Conservation (phyloP, 2,329 filamentous ascomycete genomes). For the Trichothecium roseum region DNA sequence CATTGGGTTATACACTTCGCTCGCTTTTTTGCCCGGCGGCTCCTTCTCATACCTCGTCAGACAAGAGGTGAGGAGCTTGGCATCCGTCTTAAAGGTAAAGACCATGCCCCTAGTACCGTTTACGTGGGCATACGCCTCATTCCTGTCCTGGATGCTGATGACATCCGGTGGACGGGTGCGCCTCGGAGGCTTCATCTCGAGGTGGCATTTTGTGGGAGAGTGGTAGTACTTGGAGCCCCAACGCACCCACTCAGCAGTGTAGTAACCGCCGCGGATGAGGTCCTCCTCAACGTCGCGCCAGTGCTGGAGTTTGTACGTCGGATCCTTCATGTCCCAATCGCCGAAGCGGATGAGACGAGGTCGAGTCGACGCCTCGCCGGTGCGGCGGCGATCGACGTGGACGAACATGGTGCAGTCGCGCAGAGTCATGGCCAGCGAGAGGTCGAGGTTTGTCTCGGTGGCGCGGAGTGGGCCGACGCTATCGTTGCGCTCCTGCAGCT, state of each 20-base stretch:
- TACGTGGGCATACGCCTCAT: neutral
- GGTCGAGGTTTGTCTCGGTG: slow-evolving; percentile 30
- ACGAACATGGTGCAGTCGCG: slow-evolving; percentile 70
- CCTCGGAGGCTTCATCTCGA: slow-evolving; percentile 15
- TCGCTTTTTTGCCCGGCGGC: too few relatives aligned
- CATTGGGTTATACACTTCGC: too few relatives aligned
- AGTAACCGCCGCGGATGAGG: slow-evolving; percentile 60
- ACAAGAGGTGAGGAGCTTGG: too few relatives aligned
- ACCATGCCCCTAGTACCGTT: too few relatives aligned
- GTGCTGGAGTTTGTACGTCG: slow-evolving; percentile 52
- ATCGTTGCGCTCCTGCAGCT: slow-evolving; percentile 31
- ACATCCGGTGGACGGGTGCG: slow-evolving; percentile 4
- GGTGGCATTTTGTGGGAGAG: slow-evolving; percentile 23
- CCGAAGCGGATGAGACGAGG: slow-evolving; percentile 51
- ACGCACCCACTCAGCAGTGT: slow-evolving; percentile 34
- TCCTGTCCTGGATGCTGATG: slow-evolving; percentile 9
- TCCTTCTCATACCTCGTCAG: too few relatives aligned
- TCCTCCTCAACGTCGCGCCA: slow-evolving; percentile 56
- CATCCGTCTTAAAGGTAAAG: too few relatives aligned
- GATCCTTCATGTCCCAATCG: slow-evolving; percentile 69
- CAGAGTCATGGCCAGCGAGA: slow-evolving; percentile 67
- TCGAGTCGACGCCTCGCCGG: slow-evolving; percentile 4
- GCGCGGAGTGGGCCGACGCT: slow-evolving; percentile 30
- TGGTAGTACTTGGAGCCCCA: slow-evolving; percentile 21
- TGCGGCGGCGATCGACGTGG: slow-evolving; percentile 32